A percentile compares a stretch with the other conserved stretches of the same genome.
phyloP scores from a whole-genome alignment of 2,329 filamentous ascomycete genomes.

The Botrytis cinerea region DNA sequence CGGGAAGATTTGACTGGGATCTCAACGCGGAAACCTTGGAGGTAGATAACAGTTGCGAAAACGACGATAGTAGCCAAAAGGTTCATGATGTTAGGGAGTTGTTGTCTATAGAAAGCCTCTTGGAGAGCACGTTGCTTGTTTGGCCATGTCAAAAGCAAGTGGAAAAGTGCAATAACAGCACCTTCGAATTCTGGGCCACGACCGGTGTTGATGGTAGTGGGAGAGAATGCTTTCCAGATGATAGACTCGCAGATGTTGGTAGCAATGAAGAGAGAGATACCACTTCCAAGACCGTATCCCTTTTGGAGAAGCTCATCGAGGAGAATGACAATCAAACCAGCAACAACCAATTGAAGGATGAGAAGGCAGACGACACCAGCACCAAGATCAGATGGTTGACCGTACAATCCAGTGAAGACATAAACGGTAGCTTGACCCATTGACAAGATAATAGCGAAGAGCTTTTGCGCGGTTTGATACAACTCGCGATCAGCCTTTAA shows the following conservation, averaged over 20 bases:
- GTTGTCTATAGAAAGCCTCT: constrained; percentile 99
- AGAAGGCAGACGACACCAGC: constrained; percentile 98
- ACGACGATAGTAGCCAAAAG: constrained; percentile 88
- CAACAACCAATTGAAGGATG: constrained; percentile 95
- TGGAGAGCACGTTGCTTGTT: constrained; percentile 98
- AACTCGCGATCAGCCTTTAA: constrained; percentile 99
- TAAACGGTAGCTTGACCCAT: constrained; percentile 98
- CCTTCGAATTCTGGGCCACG: constrained; percentile 99
- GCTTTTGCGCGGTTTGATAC: constrained; percentile 99
- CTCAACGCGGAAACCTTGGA: constrained; percentile 98
- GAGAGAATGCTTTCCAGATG: constrained; percentile 99
- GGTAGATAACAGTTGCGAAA: constrained; percentile 98
- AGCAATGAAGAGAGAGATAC: constrained; percentile 98
- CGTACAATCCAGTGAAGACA: constrained; percentile 97
- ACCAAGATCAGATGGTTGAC: constrained; percentile 92
- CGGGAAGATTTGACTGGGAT: constrained; percentile 99
- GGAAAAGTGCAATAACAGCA: constrained; percentile 95
- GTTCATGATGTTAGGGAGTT: constrained; percentile 99
- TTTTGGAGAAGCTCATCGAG: constrained; percentile 99
- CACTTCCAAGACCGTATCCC: constrained; percentile 96
- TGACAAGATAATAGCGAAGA: constrained; percentile 95
- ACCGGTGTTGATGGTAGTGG: constrained; percentile 98
- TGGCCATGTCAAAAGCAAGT: constrained; percentile 96
- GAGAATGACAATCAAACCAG: constrained; percentile 97
- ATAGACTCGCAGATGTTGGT: constrained; percentile 99